Conservation (phyloP, 208 protist species). For the Spironucleus salmonicida region DNA sequence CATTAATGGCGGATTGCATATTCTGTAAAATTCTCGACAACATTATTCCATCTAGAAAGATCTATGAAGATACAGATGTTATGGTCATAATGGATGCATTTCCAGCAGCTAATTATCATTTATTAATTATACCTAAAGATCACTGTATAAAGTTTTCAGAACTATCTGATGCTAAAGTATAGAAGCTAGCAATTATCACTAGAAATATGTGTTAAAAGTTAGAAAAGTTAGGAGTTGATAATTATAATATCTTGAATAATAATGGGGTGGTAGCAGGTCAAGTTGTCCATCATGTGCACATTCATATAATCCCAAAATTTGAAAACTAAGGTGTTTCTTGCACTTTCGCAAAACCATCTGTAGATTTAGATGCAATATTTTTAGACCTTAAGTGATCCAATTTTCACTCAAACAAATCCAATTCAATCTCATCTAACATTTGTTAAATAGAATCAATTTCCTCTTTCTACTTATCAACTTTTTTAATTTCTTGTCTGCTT, state of each 20-base stretch:
- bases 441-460: too few relatives aligned
- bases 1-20: too few relatives aligned
- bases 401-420: too few relatives aligned
- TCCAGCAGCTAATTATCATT: neutral
- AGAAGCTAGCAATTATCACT: neutral
- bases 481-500: too few relatives aligned
- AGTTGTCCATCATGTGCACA: conserved; percentile 9
- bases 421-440: too few relatives aligned
- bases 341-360: too few relatives aligned
- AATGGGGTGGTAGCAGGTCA: conserved; percentile 16
- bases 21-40: conserved; percentile 7
- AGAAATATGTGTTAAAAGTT: neutral
- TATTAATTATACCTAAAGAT: neutral
- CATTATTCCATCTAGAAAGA: neutral
- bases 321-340: too few relatives aligned
- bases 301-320: conserved; percentile 29
- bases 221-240: neutral
- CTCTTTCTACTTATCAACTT: too few relatives aligned
- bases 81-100: conserved; percentile 3
- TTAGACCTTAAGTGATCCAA: too few relatives aligned
- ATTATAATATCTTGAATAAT: conserved; percentile 28
- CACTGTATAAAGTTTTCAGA: neutral
- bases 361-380: too few relatives aligned
- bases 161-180: neutral
- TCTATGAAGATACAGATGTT: neutral